phyloP scores from a whole-genome alignment of 305 asterid species.

The Fraxinus platypoda region DNA sequence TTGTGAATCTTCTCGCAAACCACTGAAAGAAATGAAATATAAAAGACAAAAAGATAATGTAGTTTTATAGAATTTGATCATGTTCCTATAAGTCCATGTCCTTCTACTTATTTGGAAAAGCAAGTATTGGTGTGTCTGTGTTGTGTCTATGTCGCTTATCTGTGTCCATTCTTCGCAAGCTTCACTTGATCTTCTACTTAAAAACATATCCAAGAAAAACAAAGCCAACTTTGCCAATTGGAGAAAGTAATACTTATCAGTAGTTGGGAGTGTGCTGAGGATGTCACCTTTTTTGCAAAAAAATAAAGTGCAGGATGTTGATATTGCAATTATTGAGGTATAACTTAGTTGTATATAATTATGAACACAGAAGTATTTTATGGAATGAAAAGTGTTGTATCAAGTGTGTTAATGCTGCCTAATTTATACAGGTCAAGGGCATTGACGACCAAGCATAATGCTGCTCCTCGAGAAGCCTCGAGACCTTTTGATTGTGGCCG shows the following conservation, averaged over 20 bases:
- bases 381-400: neutral
- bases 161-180: neutral
- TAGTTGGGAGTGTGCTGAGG: neutral
- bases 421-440: slow-evolving; percentile 73
- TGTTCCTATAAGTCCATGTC: neutral
- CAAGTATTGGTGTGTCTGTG: neutral
- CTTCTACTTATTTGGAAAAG: neutral
- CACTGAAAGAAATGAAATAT: neutral
- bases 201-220: neutral
- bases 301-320: slow-evolving; percentile 1
- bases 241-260: neutral
- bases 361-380: neutral
- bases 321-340: neutral
- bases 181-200: neutral
- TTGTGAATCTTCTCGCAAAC: neutral
- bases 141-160: neutral
- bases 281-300: neutral
- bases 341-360: neutral
- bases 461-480: slow-evolving; percentile 73
- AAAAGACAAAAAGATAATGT: neutral
- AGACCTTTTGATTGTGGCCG: slow-evolving; percentile 93
- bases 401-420: slow-evolving; percentile 13
- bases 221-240: neutral
- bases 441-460: slow-evolving; percentile 73
- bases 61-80: neutral